Base-by-base conservation (phyloP, 768 basidiomycete genomes). In the Auricularia sp. region DNA sequence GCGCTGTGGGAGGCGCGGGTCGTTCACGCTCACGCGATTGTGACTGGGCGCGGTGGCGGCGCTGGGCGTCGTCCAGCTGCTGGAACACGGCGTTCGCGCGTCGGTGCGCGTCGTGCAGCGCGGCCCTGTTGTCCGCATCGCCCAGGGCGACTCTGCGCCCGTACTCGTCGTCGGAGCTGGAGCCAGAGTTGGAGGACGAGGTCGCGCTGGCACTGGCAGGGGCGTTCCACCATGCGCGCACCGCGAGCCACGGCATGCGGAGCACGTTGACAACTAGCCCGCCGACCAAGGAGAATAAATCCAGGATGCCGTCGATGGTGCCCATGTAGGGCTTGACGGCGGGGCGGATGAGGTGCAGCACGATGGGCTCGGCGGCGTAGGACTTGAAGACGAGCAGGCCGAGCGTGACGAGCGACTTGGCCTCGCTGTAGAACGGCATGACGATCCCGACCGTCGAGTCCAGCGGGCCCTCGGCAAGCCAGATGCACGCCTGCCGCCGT, bases 321-420 rank as follows among this genome's bases (percentile, higher is more conserved):
- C 77, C 68, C 14, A 83, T 80, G 69, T 93, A 90, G 5, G 91
- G 91, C 70, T 86, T 88, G 69, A 93, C 72, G 36, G 88, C 70
- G 16, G 92, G 91, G 21, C 91, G 88, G 11, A 93, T 80, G 64
- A 92, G 74, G 72, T 93, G 88, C 21, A 93, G 78, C 69, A 84
- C 91, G 56, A 93, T 82, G 6, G 91, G 92, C 74, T 93, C 92
- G 35, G 92, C 89, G 34, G 90, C 91, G 74, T 86, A 78, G 65
- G 91, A 84, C 62, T 91, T 85, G 65, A 89, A 88, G 43, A 91
- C 68, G 33, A 93, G 78, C 61, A 92, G 82, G 72, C 91, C 92
- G 8, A 93, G 71, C 6, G 92, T 78, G 33, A 82, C 77, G 53
- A 91, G 69, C 5, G 86, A 83, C 75, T 93, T 93, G 75, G 91